Evolutionary conservation across 202 grass and related monocot species (phyloP).

Genomic region (Sporobolus alterniflorus): DNA sequence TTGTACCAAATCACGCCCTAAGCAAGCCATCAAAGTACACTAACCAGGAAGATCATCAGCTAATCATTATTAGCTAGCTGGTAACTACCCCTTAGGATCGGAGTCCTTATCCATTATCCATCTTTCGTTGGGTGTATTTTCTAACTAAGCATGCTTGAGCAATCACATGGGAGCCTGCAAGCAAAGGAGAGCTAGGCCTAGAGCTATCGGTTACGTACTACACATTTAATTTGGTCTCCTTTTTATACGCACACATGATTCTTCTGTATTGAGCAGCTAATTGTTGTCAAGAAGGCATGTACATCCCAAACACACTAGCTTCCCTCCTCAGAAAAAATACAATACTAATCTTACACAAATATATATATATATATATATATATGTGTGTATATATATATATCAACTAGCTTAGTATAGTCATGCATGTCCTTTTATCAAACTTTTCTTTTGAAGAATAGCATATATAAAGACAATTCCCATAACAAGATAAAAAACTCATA

Average conservation of each 20-base stretch:
- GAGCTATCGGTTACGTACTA: neutral
- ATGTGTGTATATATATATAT: neutral
- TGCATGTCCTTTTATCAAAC: neutral
- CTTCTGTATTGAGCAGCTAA: neutral
- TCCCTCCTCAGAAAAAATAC: no score
- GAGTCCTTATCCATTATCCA: slow-evolving; percentile 52
- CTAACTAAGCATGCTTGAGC: slow-evolving; percentile 15
- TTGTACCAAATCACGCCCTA: slow-evolving; percentile 21
- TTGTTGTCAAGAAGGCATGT: neutral
- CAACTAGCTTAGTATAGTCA: no score
- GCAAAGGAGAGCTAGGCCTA: slow-evolving; percentile 19
- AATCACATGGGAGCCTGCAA: slow-evolving; percentile 37
- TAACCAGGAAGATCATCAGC: slow-evolving; percentile 4
- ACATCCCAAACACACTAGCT: neutral
- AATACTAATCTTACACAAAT: neutral
- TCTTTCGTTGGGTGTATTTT: neutral
- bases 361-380: neutral
- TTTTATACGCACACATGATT: neutral
- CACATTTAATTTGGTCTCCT: neutral
- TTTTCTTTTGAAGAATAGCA: no score
- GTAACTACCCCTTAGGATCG: slow-evolving; percentile 1
- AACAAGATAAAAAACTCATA: neutral
- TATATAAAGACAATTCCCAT: neutral
- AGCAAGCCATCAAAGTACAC: slow-evolving; percentile 39
- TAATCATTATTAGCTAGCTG: neutral